Evolutionary conservation across 1,284 basidiomycete genomes (phyloP).

Genomic region (Neotropicomus parvogracilis): DNA sequence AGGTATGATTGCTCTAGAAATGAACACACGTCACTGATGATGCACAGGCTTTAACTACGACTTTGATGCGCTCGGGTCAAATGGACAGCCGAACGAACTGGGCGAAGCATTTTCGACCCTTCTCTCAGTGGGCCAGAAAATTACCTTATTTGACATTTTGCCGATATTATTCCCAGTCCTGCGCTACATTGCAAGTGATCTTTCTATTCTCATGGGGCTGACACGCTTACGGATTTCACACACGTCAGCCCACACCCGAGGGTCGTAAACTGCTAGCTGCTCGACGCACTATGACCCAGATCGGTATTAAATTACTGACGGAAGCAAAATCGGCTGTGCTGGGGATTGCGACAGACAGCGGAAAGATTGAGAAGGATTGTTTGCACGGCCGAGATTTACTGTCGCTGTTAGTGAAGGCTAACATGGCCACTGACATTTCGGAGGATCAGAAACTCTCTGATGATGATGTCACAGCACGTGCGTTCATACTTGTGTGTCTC

Average conservation of each 20-base stretch:
- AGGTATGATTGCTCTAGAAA: conserved; percentile 34
- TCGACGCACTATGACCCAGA: conserved; percentile 23
- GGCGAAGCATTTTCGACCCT: conserved; percentile 45
- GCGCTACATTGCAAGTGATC: conserved; percentile 28
- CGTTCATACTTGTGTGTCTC: conserved; percentile 26
- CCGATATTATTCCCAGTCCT: conserved; percentile 40
- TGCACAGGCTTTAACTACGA: conserved; percentile 60
- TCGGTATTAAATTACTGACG: conserved; percentile 45
- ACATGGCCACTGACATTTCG: conserved; percentile 56
- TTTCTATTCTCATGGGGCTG: not conserved
- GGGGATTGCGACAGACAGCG: conserved; percentile 19
- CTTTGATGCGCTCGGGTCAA: conserved; percentile 49
- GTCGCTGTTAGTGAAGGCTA: conserved; percentile 57
- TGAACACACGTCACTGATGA: not conserved
- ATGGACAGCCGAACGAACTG: conserved; percentile 42
- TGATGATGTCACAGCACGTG: conserved; percentile 70
- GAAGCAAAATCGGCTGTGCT: conserved; percentile 41
- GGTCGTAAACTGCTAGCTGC: conserved; percentile 10
- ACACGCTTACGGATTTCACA: not conserved
- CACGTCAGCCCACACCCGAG: conserved; percentile 15
- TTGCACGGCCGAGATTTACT: conserved; percentile 45
- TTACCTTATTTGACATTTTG: conserved; percentile 34
- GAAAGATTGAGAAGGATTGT: conserved; percentile 30
- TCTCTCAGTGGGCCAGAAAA: conserved; percentile 31
- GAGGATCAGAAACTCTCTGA: conserved; percentile 66